A percentile compares a stretch with the other conserved stretches of the same genome.
Evolutionary conservation across 306 rosid genomes (phyloP).

Genomic region (Citrullus colocynthis): DNA sequence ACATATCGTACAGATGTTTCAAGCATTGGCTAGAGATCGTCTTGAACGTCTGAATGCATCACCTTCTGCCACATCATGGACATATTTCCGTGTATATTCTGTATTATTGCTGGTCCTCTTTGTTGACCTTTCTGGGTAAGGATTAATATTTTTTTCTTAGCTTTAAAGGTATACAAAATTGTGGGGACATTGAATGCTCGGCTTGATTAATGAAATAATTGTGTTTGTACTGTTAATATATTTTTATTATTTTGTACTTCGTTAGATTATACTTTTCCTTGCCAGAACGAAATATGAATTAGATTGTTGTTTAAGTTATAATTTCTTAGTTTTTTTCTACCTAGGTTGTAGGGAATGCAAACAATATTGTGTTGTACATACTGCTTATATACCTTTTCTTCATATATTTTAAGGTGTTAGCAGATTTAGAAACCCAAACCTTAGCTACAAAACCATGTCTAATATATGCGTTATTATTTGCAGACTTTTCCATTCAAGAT

Average conservation of each 20-base stretch:
- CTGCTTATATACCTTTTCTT: background rate
- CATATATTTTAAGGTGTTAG: background rate
- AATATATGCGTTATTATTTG: too few species aligned
- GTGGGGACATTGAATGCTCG: background rate
- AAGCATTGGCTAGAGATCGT: slow-evolving; percentile 95
- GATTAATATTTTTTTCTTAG: slow-evolving; percentile 2
- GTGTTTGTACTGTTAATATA: background rate
- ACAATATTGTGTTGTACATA: too few species aligned
- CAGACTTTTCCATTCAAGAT: too few species aligned
- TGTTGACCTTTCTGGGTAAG: slow-evolving; percentile 75
- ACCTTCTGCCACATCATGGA: slow-evolving; percentile 84
- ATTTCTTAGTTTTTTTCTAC: background rate
- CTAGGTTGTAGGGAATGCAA: background rate
- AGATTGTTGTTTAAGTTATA: background rate
- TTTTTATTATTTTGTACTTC: background rate
- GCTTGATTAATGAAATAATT: background rate
- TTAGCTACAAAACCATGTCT: too few species aligned
- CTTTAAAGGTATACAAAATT: background rate
- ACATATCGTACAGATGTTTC: slow-evolving; percentile 72
- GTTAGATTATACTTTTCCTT: too few species aligned
- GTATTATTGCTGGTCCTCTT: slow-evolving; percentile 63
- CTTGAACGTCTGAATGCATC: slow-evolving; percentile 91
- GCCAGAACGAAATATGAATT: background rate
- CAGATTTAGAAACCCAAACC: too few species aligned
- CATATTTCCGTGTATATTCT: slow-evolving; percentile 85